Conservation (phyloP, 2,329 filamentous ascomycete genomes). For the Ophiostoma ulmi region DNA sequence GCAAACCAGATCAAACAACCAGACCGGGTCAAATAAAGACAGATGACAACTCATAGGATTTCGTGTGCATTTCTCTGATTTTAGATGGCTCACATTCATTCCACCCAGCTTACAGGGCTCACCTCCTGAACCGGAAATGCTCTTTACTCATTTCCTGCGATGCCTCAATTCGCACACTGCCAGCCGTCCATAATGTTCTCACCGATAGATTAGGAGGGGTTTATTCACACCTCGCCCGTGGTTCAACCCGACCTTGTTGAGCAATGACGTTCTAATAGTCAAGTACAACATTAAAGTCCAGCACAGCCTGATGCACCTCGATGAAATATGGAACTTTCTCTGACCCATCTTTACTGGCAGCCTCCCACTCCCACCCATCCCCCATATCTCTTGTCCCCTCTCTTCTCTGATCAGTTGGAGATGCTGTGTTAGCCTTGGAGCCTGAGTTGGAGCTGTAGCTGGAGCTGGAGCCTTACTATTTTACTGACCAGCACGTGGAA, state of each 20-base stretch:
- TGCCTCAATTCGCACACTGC: neutral
- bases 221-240: neutral
- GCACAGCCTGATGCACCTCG: neutral
- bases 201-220: no score
- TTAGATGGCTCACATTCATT: neutral
- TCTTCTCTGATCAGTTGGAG: constrained; percentile 1
- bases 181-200: neutral
- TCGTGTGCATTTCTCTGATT: neutral
- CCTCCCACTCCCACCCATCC: neutral
- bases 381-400: neutral
- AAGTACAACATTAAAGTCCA: neutral
- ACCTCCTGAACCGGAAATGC: neutral
- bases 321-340: neutral
- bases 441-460: neutral
- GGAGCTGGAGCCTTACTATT: constrained; percentile 6
- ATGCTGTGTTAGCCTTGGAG: neutral
- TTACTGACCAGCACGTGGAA: constrained; percentile 9
- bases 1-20: neutral
- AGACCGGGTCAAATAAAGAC: neutral
- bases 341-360: constrained; percentile 4
- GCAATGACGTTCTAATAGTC: neutral
- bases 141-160: no score
- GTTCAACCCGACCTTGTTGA: neutral
- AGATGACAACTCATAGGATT: neutral
- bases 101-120: neutral